Base-by-base conservation (phyloP, 2,329 filamentous ascomycete genomes). In the Cladosporium sp. region DNA sequence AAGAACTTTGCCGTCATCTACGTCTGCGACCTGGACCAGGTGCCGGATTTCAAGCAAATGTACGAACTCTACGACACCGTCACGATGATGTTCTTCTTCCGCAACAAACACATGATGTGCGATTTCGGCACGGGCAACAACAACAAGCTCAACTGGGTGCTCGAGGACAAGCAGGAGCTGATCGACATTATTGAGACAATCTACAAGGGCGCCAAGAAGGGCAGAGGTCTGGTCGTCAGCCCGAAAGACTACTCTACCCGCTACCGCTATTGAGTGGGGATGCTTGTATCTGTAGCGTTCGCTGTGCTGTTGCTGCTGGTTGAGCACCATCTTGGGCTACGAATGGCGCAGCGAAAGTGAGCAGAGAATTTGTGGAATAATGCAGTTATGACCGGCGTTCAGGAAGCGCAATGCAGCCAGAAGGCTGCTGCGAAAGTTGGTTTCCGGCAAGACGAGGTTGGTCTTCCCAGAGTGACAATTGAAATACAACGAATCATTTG, bases 131-230 rank as follows among this genome's bases (percentile, higher is more conserved):
- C 94, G 1, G 94, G 94, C 65, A 96, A 99, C 78, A 99, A 99
- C 76, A 99, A 99, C 75, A 97, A 97, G 75, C 81, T 97, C 66
- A 97, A 97, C 73, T 96, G 91, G 88, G 90, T 96, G 50, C 80
- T 96, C 55, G 92, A 97, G 76, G 93, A 99, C 72, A 97, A 99
- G 78, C 93, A 97, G 75, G 94, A 99, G 78, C 81, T 99, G 69
- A 96, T 99, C 70, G 94, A 99, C 76, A 99, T 99, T 65, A 87
- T 97, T 71, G 94, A 99, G 81, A 97, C 92, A 4, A 92, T 99
- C 62, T 99, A 97, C 74, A 87, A 92, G 60, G 94, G 94, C n/a
- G 94, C 94, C 34, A 97, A 96, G 83, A 99, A 99, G 79, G 94
- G 95, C 0, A 82, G 93, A 55, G 94, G 95, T 88, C 78, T 99